Conservation (phyloP, 371 early-diverging fungal species). For the Mucor irregularis region DNA sequence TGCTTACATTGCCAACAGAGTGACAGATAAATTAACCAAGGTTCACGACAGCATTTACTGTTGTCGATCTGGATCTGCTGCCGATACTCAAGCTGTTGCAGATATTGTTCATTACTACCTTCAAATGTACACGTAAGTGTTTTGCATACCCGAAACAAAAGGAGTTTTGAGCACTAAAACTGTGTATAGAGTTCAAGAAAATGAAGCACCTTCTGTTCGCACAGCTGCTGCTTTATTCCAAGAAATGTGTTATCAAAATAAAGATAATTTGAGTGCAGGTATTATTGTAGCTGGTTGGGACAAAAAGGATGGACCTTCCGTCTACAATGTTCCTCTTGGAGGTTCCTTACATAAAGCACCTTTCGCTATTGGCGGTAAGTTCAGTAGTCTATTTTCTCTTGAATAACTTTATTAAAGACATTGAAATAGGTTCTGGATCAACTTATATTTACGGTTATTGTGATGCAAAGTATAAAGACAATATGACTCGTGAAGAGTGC, state of each 20-base stretch:
- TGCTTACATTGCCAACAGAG: slow-evolving; percentile 96
- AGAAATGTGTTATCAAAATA: slow-evolving; percentile 95
- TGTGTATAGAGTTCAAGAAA: slow-evolving; percentile 83
- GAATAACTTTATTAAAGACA: neutral
- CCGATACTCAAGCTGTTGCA: slow-evolving; percentile 99
- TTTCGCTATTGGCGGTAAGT: slow-evolving; percentile 91
- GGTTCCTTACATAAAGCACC: slow-evolving; percentile 94
- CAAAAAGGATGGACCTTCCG: slow-evolving; percentile 86
- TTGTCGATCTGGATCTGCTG: slow-evolving; percentile 98
- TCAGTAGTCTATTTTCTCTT: neutral
- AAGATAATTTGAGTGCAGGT: slow-evolving; percentile 90
- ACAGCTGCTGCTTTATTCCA: slow-evolving; percentile 94
- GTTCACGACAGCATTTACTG: slow-evolving; percentile 97
- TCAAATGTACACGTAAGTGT: slow-evolving; percentile 82
- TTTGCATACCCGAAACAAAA: neutral
- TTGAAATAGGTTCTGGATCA: slow-evolving; percentile 87
- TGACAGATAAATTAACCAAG: slow-evolving; percentile 98
- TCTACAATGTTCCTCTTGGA: slow-evolving; percentile 94
- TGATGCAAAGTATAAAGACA: slow-evolving; percentile 84
- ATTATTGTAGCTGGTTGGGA: slow-evolving; percentile 99
- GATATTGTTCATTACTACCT: slow-evolving; percentile 94
- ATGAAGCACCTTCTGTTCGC: slow-evolving; percentile 84
- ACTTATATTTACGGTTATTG: slow-evolving; percentile 98
- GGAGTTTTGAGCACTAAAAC: neutral
- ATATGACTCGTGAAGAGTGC: slow-evolving; percentile 92